phyloP scores from a whole-genome alignment of 345 rosid species.

The Cardamine resedifolia region DNA sequence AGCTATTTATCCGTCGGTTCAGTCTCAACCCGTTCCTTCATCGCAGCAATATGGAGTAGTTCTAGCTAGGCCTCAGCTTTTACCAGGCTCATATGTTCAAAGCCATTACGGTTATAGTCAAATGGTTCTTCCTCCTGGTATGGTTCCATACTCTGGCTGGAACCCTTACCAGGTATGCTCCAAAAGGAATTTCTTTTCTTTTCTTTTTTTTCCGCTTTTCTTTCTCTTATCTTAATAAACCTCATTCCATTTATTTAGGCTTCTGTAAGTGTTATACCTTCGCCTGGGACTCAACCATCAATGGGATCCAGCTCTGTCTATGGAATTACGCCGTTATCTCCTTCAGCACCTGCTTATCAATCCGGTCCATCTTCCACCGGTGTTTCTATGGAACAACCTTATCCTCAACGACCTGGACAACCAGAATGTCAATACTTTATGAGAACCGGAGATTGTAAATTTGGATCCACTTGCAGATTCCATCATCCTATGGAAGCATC shows the following conservation, averaged over 20 bases:
- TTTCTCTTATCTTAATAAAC: neutral
- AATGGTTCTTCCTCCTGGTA: constrained; percentile 63
- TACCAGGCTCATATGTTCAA: constrained; percentile 69
- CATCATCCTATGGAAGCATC: constrained; percentile 78
- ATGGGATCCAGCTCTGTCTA: constrained; percentile 61
- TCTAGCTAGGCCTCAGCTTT: constrained; percentile 68
- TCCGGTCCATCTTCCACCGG: constrained; percentile 45
- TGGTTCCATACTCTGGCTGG: constrained; percentile 76
- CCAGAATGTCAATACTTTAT: constrained; percentile 84
- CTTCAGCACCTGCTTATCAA: constrained; percentile 63
- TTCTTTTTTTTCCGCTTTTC: neutral
- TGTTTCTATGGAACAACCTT: constrained; percentile 61
- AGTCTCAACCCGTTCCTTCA: constrained; percentile 59
- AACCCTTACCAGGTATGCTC: constrained; percentile 64
- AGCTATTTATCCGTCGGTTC: constrained; percentile 56
- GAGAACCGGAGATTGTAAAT: constrained; percentile 90
- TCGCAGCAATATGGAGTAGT: constrained; percentile 73
- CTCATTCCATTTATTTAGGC: constrained; percentile 41
- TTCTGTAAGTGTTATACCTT: constrained; percentile 53
- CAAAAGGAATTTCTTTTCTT: neutral
- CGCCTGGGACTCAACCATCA: constrained; percentile 58
- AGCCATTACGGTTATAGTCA: constrained; percentile 62
- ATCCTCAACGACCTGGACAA: constrained; percentile 88
- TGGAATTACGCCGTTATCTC: constrained; percentile 58
- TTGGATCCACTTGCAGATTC: constrained; percentile 79